Evolutionary conservation across 495 filamentous ascomycete species (phyloP).

Genomic region (Saxophila tyrrhenica): DNA sequence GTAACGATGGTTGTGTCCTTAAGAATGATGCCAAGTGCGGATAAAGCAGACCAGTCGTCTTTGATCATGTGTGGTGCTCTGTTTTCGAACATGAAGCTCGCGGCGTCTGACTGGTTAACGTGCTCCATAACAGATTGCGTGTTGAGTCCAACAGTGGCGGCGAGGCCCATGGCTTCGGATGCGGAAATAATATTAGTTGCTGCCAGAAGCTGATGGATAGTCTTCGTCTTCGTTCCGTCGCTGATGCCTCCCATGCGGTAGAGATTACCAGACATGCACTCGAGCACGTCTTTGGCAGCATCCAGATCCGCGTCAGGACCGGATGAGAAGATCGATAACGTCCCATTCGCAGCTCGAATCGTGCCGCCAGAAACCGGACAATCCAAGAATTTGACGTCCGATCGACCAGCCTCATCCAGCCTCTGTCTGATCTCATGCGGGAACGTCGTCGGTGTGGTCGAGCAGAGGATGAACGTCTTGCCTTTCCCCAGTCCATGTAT

Average conservation of each 20-base stretch:
- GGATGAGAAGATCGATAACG: conserved; percentile 73
- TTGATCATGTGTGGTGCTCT: conserved; percentile 58
- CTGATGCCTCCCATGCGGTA: conserved; percentile 69
- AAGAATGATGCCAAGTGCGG: conserved; percentile 63
- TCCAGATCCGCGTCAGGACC: conserved; percentile 44
- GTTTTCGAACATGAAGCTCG: conserved; percentile 78
- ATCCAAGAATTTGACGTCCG: conserved; percentile 61
- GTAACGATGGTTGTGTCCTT: conserved; percentile 79
- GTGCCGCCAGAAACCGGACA: conserved; percentile 70
- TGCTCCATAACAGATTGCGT: conserved; percentile 43
- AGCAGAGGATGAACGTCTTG: conserved; percentile 58
- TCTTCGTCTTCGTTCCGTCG: conserved; percentile 77
- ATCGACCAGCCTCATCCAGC: conserved; percentile 41
- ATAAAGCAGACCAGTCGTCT: conserved; percentile 50
- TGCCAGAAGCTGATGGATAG: conserved; percentile 73
- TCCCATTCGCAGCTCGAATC: conserved; percentile 59
- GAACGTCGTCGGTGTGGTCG: conserved; percentile 61
- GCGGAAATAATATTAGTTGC: conserved; percentile 63
- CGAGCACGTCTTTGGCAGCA: conserved; percentile 48
- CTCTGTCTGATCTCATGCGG: conserved; percentile 46
- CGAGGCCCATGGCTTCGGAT: conserved; percentile 65
- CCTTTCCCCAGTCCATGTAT: conserved; percentile 28
- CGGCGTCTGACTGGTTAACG: conserved; percentile 48
- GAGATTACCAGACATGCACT: conserved; percentile 55
- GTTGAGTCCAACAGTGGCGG: conserved; percentile 55